Base-by-base conservation (phyloP, 176 grass and related monocot genomes). In the Carex myosuroides region DNA sequence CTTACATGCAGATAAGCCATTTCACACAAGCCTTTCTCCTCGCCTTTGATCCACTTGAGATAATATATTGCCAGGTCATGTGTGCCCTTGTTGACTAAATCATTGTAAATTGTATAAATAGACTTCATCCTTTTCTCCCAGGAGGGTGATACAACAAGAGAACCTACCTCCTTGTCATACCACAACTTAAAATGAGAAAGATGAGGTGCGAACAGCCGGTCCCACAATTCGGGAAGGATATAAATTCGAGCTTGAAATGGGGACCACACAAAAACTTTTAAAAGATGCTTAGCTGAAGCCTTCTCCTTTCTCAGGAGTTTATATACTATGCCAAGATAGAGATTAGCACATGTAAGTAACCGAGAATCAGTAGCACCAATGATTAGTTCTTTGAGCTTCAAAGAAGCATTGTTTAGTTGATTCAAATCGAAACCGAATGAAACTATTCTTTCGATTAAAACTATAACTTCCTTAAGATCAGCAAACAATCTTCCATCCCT, bases 11-110 rank as follows among this genome's bases (percentile, higher is more conserved):
- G 56, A 46, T 58, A 24, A 69, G 66, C 57, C 10, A 29, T 81
- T 70, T 29, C 61, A 26, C 13, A 2, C 59, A 32, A 77, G 50
- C 64, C 79, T 83, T 60, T 68, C 8, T 10, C 89, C 68, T 90
- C 90, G 2, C 87, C 92, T 18, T 84, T 85, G 6, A 98, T 82
- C 95, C 91, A 98, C n/a, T 94, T 90, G 33, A 86, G 89, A 88
- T 98, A 98, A 90, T 98, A 94, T 72, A 84, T 52, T 54, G 95
- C 95, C 67, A 98, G 61, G 20, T 16, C 26, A 18, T 88, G 79
- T 21, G 95, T 94, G 16, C 91, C 89, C 0, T 74, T 87, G 77
- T 98, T 81, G 66, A 94, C 6, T 4, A 56, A 85, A 26, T 90
- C 86, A 0, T 63, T 21, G 80, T 92, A 94, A 20, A 12, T 71